phyloP scores from a whole-genome alignment of 768 basidiomycete genomes.

The Mycena chlorophos region DNA sequence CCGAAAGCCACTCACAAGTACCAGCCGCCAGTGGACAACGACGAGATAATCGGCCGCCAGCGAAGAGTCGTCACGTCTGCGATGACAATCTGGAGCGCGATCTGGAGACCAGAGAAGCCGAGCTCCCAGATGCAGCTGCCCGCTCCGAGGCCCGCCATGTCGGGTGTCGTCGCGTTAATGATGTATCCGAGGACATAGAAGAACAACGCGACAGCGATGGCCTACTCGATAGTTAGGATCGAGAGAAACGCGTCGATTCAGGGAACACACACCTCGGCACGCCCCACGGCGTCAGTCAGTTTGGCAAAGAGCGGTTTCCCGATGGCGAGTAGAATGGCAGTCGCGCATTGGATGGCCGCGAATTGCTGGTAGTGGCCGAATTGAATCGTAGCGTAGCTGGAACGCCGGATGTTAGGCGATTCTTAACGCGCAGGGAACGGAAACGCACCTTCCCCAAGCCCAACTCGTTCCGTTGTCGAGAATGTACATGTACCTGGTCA shows the following conservation, averaged over 20 bases:
- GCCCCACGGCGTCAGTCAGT: slow-evolving; percentile 19
- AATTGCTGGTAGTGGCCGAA: slow-evolving; percentile 22
- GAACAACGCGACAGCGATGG: slow-evolving; percentile 20
- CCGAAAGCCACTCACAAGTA: slow-evolving; percentile 30
- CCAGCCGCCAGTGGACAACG: slow-evolving; percentile 24
- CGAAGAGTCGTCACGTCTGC: slow-evolving; percentile 41
- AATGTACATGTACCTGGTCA: slow-evolving; percentile 18
- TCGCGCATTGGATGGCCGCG: slow-evolving; percentile 23
- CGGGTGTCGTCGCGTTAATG: slow-evolving; percentile 19
- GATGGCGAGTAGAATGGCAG: slow-evolving; percentile 21
- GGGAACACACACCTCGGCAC: slow-evolving; percentile 13
- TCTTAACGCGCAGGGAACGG: neutral
- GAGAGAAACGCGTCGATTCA: neutral
- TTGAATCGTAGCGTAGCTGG: slow-evolving; percentile 20
- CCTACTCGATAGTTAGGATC: neutral
- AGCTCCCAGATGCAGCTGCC: slow-evolving; percentile 32
- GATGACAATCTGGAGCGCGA: slow-evolving; percentile 46
- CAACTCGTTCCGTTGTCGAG: slow-evolving; percentile 19
- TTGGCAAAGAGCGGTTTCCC: slow-evolving; percentile 22
- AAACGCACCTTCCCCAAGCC: slow-evolving; percentile 22
- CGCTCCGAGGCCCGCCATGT: slow-evolving; percentile 27
- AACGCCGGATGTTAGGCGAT: neutral
- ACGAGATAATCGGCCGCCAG: slow-evolving; percentile 41
- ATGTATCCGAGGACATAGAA: slow-evolving; percentile 22
- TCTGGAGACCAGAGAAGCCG: slow-evolving; percentile 40